A percentile compares a stretch with the other conserved stretches of the same genome.
Conservation (phyloP, 805 yeast genomes). For the Candida krabiensis region DNA sequence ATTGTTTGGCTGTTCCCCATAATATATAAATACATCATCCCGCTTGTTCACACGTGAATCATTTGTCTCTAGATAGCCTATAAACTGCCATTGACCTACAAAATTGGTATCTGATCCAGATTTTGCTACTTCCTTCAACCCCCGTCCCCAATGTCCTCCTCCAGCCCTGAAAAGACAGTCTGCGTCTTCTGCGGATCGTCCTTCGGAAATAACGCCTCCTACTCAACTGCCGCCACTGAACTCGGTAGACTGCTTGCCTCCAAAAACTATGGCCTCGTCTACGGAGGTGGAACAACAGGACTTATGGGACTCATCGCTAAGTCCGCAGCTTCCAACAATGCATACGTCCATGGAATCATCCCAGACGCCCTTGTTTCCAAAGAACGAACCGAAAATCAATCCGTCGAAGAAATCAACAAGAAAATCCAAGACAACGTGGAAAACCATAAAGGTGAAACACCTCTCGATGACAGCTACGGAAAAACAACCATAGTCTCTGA, state of each 20-base stretch:
- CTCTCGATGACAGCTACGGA: conserved; percentile 63
- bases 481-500: conserved; percentile 78
- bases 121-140: no score
- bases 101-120: no score
- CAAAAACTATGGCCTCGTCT: conserved; percentile 71
- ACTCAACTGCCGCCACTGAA: conserved; percentile 49
- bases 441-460: conserved; percentile 62
- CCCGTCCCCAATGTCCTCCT: no score
- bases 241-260: conserved; percentile 59
- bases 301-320: conserved; percentile 74
- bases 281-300: conserved; percentile 89
- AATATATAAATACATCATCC: no score
- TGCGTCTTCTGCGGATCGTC: conserved; percentile 87
- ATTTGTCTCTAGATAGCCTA: no score
- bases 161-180: conserved; percentile 42
- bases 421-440: conserved; percentile 52
- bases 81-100: no score
- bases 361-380: conserved; percentile 73
- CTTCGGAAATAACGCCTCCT: conserved; percentile 54
- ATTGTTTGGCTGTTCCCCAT: no score
- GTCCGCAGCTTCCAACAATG: conserved; percentile 54
- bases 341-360: conserved; percentile 77
- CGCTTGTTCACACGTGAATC: no score
- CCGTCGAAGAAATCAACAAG: conserved; percentile 44
- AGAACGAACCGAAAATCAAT: conserved; percentile 49